Evolutionary conservation across 106 monocot genomes (phyloP), one percentile per base, ranked within the genome.

Genomic region (Dendrobium chrysotoxum): DNA sequence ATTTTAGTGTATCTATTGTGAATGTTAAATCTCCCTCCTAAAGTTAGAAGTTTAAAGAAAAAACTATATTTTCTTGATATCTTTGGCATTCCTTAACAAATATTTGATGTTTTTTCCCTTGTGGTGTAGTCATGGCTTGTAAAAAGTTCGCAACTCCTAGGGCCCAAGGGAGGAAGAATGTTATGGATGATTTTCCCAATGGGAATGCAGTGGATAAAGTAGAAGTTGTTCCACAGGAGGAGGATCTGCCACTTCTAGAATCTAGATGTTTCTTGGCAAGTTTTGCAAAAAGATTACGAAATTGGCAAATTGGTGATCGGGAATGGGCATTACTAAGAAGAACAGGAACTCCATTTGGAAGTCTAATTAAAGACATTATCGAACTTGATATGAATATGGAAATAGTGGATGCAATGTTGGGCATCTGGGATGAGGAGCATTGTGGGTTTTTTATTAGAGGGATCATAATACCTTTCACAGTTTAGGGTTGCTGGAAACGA

Each of bases 261-360:
- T 75, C 11, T 46, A 23, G 75, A 42, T 23, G 45, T 75, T 46
- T 8, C 26, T 46, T 47, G 44, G 4, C 23, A 75, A 31, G 17
- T 23, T 75, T 75, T 46, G n/a, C 18, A 25, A 75, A 75, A 26
- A 75, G 11, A 75, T 4, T 75, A 45, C 0, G 10, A 75, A n/a
- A 26, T 25, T 75, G 75, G 75, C n/a, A 75, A 38, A 75, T 75
- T 23, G 20, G 46, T 45, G 23, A 45, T 46, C 42, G 39, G 25
- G 25, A 26, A 75, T 75, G 45, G 42, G 42, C 42, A 10, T 75
- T 75, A 46, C 23, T 75, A 75, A 46, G 45, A 75, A 21, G 13
- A 75, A n/a, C n/a, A n/a, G n/a, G n/a, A n/a, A 75, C 46, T 75
- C 75, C 75, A 75, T 75, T 75, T 75, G 75, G 75, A 39, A 13